Conservation (phyloP, 352 stramenopile genomes). For the Phytophthora citrophthora region DNA sequence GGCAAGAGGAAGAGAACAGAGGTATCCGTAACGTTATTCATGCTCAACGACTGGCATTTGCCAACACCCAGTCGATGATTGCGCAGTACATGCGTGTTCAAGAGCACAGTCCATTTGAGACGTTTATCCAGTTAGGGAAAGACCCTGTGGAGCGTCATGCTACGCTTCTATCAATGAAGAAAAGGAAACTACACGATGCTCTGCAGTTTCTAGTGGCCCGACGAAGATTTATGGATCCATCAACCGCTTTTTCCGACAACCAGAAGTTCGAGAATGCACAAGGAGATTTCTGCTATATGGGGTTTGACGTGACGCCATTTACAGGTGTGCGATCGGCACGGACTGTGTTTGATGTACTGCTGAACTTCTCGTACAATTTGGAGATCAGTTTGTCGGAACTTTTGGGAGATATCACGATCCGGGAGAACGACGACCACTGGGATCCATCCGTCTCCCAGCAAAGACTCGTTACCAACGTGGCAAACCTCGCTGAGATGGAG, state of each 20-base stretch:
- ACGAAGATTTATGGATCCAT: constrained; percentile 38
- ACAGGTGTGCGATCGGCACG: constrained; percentile 25
- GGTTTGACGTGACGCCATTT: constrained; percentile 66
- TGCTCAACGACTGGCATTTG: constrained; percentile 43
- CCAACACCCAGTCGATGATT: constrained; percentile 49
- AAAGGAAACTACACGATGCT: constrained; percentile 43
- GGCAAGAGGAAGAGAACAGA: constrained; percentile 32
- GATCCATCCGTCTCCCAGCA: constrained; percentile 47
- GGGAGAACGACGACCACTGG: constrained; percentile 55
- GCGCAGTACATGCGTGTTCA: constrained; percentile 50
- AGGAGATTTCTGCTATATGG: constrained; percentile 46
- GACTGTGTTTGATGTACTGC: constrained; percentile 52
- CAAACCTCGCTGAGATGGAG: constrained; percentile 43
- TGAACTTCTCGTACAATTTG: constrained; percentile 57
- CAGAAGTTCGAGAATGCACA: constrained; percentile 53
- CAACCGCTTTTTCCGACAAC: constrained; percentile 43
- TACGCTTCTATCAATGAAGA: constrained; percentile 45
- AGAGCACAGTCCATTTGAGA: constrained; percentile 43
- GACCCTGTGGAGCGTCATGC: constrained; percentile 38
- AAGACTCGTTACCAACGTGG: constrained; percentile 43
- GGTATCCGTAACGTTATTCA: constrained; percentile 39
- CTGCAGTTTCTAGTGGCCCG: constrained; percentile 41
- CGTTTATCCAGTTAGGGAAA: constrained; percentile 45
- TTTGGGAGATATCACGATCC: constrained; percentile 56
- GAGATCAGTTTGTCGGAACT: constrained; percentile 59